These are phyloP conservation scores for Suhomyces atakaporum DNA, from an alignment of 1,139 yeast species.

Conservation along the genomic window DNA sequence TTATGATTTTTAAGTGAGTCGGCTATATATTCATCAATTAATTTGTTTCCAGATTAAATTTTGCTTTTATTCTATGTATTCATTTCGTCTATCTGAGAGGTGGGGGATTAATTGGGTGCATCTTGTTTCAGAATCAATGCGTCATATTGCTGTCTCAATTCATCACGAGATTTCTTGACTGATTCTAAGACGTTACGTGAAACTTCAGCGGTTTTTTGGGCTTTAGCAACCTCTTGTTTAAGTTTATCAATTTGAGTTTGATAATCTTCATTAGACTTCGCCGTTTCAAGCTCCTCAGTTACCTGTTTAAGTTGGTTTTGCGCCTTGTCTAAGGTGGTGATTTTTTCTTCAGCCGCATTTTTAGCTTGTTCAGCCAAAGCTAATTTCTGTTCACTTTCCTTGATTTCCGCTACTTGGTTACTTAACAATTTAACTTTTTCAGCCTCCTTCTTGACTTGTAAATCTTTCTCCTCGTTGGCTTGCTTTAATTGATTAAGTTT, in stretches of 20 bases:
- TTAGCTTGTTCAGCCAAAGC: too few relatives aligned
- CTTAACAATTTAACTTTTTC: too few relatives aligned
- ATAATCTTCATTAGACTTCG: slow-evolving; percentile 2
- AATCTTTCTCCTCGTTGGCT: too few relatives aligned
- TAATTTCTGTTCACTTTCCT: too few relatives aligned
- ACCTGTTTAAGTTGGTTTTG: neutral
- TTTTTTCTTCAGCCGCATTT: too few relatives aligned
- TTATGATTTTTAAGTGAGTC: neutral
- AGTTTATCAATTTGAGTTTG: neutral
- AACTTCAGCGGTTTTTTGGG: slow-evolving; percentile 3
- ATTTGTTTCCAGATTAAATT: too few relatives aligned
- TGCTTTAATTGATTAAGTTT: too few relatives aligned
- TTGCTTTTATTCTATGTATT: neutral
- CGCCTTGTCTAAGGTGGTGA: too few relatives aligned
- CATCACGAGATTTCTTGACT: slow-evolving; percentile 3
- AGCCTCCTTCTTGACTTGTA: too few relatives aligned
- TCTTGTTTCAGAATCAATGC: neutral
- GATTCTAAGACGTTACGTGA: neutral
- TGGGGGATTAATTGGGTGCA: slow-evolving; percentile 3
- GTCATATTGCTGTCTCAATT: slow-evolving; percentile 2
- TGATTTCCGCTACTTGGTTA: too few relatives aligned
- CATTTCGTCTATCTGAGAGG: slow-evolving; percentile 1
- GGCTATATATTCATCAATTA: neutral
- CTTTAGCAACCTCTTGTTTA: slow-evolving; percentile 1
- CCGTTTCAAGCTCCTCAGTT: slow-evolving; percentile 1